Evolutionary conservation across 805 yeast genomes (phyloP), one percentile per base, ranked within the genome.

Genomic region (Suhomyces faveliae): DNA sequence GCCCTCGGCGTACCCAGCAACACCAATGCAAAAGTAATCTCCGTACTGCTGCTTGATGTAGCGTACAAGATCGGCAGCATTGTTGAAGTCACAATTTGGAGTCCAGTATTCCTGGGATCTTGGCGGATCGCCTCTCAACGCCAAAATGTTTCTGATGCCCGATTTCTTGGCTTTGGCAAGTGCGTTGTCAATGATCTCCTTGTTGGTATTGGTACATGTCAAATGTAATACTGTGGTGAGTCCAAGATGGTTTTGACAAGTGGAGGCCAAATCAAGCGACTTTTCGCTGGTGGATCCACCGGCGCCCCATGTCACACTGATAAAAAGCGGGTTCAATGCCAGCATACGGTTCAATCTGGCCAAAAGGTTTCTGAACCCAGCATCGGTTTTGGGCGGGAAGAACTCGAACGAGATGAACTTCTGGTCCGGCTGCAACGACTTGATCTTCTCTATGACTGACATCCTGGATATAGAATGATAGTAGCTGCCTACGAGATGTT

Each of bases 241-340:
- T 3, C 85, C 85, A 49, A 91, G 74, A 42, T 84, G 89, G 40
- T 77, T 70, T 58, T 87, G 89, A 56, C 95, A 85, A 2, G 87
- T 77, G 20, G 80, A 73, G 1, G 97, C 96, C 49, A 94, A 73
- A 39, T 88, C 92, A 49, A 94, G 66, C 0, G 97, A 88, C 70
- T 89, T 90, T 42, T 81, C 85, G 41, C 92, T 82, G 8, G 97
- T 89, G 4, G 96, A 83, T 2, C 99, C 99, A 35, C 98, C 98
- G 4, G 99, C 98, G 27, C 98, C 99, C 97, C 98, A 94, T 0
- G 99, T 94, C 11, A 94, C 86, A 3, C 96, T 89, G 46, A 92
- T 84, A 63, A 94, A 95, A 12, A 85, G 71, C 3, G 98, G 98
- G 48, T 90, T 91, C 52, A 94, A 70, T 3, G 86, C 85, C 53